A percentile compares a stretch with the other conserved stretches of the same genome.
Conservation (phyloP, 805 yeast species). For the Saturnispora ahearnii region DNA sequence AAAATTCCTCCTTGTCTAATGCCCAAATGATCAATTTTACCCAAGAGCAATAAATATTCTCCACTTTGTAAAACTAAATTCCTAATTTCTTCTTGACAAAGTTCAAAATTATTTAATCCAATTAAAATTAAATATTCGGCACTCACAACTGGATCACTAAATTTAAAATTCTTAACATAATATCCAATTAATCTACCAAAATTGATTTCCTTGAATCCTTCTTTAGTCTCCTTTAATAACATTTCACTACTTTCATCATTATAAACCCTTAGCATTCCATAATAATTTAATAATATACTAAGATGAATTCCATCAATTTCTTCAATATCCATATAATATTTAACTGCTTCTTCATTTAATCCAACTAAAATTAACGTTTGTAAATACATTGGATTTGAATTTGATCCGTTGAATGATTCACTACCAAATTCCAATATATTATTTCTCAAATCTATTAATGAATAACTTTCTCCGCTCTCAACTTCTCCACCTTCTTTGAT, state of each 20-base stretch:
- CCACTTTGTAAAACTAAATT: slow-evolving; percentile 81
- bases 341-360: slow-evolving; percentile 70
- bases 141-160: slow-evolving; percentile 82
- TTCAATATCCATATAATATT: slow-evolving; percentile 48
- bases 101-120: slow-evolving; percentile 43
- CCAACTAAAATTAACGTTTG: slow-evolving; percentile 71
- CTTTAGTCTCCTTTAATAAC: slow-evolving; percentile 28
- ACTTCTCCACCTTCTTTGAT: slow-evolving; percentile 52
- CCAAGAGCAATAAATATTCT: slow-evolving; percentile 72
- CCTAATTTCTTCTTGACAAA: slow-evolving; percentile 70
- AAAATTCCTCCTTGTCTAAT: slow-evolving; percentile 73
- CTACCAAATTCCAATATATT: slow-evolving; percentile 65
- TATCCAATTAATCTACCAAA: slow-evolving; percentile 65
- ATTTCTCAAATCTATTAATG: slow-evolving; percentile 64
- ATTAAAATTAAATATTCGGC: slow-evolving; percentile 79
- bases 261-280: slow-evolving; percentile 51
- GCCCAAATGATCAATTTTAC: slow-evolving; percentile 75
- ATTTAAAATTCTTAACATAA: slow-evolving; percentile 74
- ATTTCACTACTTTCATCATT: slow-evolving; percentile 10
- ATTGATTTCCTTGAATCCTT: slow-evolving; percentile 27
- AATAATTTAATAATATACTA: slow-evolving; percentile 70
- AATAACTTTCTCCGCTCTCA: slow-evolving; percentile 55
- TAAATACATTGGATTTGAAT: slow-evolving; percentile 61
- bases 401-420: slow-evolving; percentile 55
- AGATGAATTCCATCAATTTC: slow-evolving; percentile 87